These are phyloP conservation scores for Salix caprea DNA, from an alignment of 345 rosid genomes.

Conservation along the genomic window DNA sequence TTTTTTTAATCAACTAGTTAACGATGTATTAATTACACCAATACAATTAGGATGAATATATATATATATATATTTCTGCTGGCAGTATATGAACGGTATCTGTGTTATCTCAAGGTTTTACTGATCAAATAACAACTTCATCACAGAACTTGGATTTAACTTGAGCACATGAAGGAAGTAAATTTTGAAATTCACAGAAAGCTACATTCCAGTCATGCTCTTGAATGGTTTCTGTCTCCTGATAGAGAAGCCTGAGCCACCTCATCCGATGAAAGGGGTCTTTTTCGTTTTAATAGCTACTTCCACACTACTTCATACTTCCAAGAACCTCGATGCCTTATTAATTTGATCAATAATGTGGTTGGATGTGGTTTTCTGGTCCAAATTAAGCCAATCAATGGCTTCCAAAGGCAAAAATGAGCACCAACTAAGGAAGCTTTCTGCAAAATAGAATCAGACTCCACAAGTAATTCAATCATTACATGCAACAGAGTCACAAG, in stretches of 20 bases:
- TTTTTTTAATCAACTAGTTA: neutral
- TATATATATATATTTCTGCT: neutral
- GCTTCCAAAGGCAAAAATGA: slow-evolving; percentile 13
- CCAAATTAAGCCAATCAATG: slow-evolving; percentile 28
- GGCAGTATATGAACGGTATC: neutral
- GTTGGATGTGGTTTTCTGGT: slow-evolving; percentile 38
- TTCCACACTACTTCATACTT: slow-evolving; percentile 30
- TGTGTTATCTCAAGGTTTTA: neutral
- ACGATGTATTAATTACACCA: neutral
- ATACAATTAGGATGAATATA: neutral
- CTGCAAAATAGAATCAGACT: slow-evolving; percentile 38
- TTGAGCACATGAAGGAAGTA: slow-evolving; percentile 13
- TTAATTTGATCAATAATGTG: slow-evolving; percentile 34
- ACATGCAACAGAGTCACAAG: slow-evolving; percentile 39
- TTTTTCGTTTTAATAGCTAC: slow-evolving; percentile 22
- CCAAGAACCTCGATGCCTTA: slow-evolving; percentile 21
- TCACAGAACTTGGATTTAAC: slow-evolving; percentile 42
- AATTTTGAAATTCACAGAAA: slow-evolving; percentile 15
- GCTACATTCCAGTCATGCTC: slow-evolving; percentile 14
- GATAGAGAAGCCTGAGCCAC: slow-evolving; percentile 42
- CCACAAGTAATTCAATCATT: slow-evolving; percentile 32
- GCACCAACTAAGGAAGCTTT: slow-evolving; percentile 55
- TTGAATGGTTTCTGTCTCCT: slow-evolving; percentile 12
- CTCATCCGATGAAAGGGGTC: slow-evolving; percentile 36
- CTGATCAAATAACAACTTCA: slow-evolving; percentile 20